Conservation (phyloP, 208 protist genomes). For the Trypanosoma caninum region DNA sequence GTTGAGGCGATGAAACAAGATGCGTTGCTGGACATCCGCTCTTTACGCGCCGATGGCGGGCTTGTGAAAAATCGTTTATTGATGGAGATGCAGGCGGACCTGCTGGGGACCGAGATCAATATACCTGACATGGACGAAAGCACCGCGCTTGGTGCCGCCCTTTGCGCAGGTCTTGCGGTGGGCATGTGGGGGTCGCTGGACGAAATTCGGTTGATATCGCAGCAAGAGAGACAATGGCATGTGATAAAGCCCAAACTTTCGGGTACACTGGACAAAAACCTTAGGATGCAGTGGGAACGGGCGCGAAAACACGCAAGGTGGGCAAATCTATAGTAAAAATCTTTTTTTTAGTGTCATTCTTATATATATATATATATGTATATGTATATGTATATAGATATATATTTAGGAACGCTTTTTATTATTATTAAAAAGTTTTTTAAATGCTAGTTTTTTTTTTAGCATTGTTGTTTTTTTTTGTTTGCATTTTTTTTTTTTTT, state of each 20-base stretch:
- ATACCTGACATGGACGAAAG: conserved; percentile 70
- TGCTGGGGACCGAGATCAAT: conserved; percentile 66
- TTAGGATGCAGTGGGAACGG: conserved; percentile 45
- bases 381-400: conserved; percentile 11
- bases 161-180: conserved; percentile 67
- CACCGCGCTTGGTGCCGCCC: conserved; percentile 70
- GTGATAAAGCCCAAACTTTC: conserved; percentile 27
- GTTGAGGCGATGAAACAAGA: conserved; percentile 84
- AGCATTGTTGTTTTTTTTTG: conserved; percentile 1
- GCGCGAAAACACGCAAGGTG: conserved; percentile 53
- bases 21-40: conserved; percentile 42
- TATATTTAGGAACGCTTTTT: too few species aligned
- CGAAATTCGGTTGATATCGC: conserved; percentile 32
- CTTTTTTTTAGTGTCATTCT: not conserved
- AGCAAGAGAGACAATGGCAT: conserved; percentile 27
- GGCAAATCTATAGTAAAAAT: conserved; percentile 57
- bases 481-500: conserved; percentile 2
- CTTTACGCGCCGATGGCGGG: conserved; percentile 95
- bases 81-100: conserved; percentile 95
- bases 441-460: conserved; percentile 11
- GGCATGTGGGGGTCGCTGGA: conserved; percentile 66
- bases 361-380: conserved; percentile 13
- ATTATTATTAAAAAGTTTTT: too few species aligned
- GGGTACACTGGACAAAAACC: conserved; percentile 24
- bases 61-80: conserved; percentile 88